Evolutionary conservation across 768 basidiomycete species (phyloP).

Genomic region (Boletus eberwhitei): DNA sequence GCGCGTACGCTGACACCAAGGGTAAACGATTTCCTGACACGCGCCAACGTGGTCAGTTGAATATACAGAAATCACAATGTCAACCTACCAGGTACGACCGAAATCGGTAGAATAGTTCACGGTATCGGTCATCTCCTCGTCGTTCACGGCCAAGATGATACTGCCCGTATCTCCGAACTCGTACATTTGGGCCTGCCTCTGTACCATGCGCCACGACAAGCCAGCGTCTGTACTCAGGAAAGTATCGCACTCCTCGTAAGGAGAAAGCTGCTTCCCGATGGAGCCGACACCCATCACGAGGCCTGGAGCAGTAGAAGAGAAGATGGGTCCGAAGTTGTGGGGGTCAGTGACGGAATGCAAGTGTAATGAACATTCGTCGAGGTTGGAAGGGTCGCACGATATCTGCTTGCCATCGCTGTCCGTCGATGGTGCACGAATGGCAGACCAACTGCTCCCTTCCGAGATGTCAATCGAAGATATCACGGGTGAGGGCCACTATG

Average conservation of each 20-base stretch:
- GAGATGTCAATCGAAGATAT: neutral
- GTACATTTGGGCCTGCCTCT: constrained; percentile 80
- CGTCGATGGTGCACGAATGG: constrained; percentile 55
- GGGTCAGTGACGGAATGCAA: constrained; percentile 89
- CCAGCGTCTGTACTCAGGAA: constrained; percentile 93
- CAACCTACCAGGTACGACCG: constrained; percentile 77
- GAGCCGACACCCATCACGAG: constrained; percentile 96
- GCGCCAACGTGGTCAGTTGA: neutral
- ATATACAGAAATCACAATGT: neutral
- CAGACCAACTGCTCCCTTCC: constrained; percentile 69
- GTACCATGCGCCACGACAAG: constrained; percentile 77
- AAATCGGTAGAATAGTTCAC: constrained; percentile 80
- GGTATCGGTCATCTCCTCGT: constrained; percentile 70
- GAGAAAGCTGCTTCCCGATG: constrained; percentile 61
- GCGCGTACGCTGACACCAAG: constrained; percentile 71
- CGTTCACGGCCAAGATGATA: constrained; percentile 77
- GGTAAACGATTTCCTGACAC: constrained; percentile 61
- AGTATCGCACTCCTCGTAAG: constrained; percentile 88
- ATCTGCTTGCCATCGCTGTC: constrained; percentile 62
- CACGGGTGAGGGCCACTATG: neutral
- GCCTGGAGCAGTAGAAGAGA: constrained; percentile 93
- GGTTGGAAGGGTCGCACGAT: constrained; percentile 55
- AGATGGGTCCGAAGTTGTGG: constrained; percentile 92
- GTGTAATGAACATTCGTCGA: constrained; percentile 75
- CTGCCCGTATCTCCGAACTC: constrained; percentile 93